phyloP scores from a whole-genome alignment of 2,329 filamentous ascomycete species.

The Lomentospora prolificans region DNA sequence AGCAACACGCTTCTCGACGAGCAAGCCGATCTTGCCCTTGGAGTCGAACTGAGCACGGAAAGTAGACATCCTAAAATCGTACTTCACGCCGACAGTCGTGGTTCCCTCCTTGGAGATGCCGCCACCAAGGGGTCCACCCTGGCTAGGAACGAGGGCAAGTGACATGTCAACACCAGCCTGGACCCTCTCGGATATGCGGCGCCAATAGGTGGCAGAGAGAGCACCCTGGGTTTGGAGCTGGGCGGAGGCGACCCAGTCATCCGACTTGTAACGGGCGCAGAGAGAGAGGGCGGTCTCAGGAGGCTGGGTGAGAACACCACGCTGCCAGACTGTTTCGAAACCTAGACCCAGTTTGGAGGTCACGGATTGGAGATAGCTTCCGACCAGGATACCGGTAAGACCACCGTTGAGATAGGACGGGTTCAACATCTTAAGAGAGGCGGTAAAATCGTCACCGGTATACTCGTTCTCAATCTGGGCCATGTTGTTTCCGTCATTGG shows the following conservation, averaged over 20 bases:
- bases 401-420: constrained; percentile 89
- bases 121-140: constrained; percentile 64
- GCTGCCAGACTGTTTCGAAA: constrained; percentile 90
- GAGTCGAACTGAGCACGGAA: constrained; percentile 96
- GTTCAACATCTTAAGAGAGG: constrained; percentile 87
- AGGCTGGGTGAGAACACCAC: constrained; percentile 68
- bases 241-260: constrained; percentile 86
- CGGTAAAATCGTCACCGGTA: constrained; percentile 84
- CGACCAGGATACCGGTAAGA: constrained; percentile 89
- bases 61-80: constrained; percentile 91
- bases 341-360: constrained; percentile 81
- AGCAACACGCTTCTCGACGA: constrained; percentile 92
- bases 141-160: constrained; percentile 63
- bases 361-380: constrained; percentile 87
- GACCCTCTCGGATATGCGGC: constrained; percentile 82
- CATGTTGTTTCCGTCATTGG: constrained; percentile 74
- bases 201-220: constrained; percentile 89
- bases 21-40: constrained; percentile 81
- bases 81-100: constrained; percentile 90
- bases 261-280: constrained; percentile 79
- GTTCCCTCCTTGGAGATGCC: constrained; percentile 75
- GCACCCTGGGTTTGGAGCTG: constrained; percentile 84
- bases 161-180: constrained; percentile 95
- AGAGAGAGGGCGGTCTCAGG: constrained; percentile 91
- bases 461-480: constrained; percentile 94